Conservation (phyloP, 257 asterid species). For the Solanum neorickii region DNA sequence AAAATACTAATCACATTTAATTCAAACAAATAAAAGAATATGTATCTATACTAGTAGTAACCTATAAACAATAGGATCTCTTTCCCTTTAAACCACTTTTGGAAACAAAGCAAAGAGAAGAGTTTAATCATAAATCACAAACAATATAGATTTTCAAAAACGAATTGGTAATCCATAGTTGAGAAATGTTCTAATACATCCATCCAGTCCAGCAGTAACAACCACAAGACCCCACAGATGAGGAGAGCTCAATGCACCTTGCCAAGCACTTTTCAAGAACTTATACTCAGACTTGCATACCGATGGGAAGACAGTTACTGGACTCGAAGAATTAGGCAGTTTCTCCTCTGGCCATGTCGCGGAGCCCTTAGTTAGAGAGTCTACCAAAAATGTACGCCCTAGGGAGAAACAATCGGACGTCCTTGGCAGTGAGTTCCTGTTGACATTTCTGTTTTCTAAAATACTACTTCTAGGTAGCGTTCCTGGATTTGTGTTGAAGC, state of each 20-base stretch:
- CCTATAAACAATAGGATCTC: neutral
- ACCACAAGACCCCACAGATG: conserved; percentile 79
- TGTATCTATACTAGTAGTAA: neutral
- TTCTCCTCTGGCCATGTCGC: conserved; percentile 87
- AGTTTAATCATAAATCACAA: neutral
- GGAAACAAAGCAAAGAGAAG: neutral
- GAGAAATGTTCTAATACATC: conserved; percentile 77
- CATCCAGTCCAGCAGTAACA: conserved; percentile 94
- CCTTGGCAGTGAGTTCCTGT: conserved; percentile 36
- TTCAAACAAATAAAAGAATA: neutral
- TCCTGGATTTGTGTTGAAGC: conserved; percentile 45
- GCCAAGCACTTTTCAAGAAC: conserved; percentile 60
- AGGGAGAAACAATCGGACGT: conserved; percentile 41
- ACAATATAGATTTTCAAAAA: conserved; percentile 20
- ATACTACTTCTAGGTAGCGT: conserved; percentile 26
- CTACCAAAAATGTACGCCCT: conserved; percentile 57
- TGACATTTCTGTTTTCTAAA: conserved; percentile 25
- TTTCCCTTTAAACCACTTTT: neutral
- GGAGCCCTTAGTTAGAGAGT: conserved; percentile 39
- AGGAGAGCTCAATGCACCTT: conserved; percentile 44
- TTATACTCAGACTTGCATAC: conserved; percentile 46
- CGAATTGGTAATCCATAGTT: conserved; percentile 70
- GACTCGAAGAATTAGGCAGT: conserved; percentile 22
- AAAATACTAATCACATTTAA: neutral
- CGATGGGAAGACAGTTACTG: conserved; percentile 16